phyloP scores from a whole-genome alignment of 2,329 filamentous ascomycete species.

The Fusarium incarnatum region DNA sequence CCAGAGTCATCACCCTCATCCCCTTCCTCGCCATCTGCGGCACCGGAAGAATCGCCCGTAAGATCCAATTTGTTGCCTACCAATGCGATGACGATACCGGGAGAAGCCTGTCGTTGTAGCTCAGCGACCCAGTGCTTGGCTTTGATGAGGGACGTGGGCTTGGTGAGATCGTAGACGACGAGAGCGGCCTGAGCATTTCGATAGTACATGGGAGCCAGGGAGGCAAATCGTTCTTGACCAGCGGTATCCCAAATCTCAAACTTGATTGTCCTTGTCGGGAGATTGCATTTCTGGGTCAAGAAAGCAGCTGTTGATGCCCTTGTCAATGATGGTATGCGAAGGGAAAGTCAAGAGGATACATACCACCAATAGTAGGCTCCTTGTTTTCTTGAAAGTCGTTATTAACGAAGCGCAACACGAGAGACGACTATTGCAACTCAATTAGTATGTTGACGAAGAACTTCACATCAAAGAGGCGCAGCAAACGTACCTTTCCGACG shows the following conservation, averaged over 20 bases:
- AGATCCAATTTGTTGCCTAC: constrained; percentile 98
- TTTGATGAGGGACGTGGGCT: constrained; percentile 93
- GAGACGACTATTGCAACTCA: constrained; percentile 77
- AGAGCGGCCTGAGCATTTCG: constrained; percentile 97
- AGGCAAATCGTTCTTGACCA: constrained; percentile 96
- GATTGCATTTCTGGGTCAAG: constrained; percentile 97
- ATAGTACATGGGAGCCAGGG: constrained; percentile 98
- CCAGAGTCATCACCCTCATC: constrained; percentile 72
- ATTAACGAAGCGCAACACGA: constrained; percentile 98
- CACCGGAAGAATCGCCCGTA: constrained; percentile 67
- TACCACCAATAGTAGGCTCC: constrained; percentile 98
- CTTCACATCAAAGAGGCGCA: not conserved
- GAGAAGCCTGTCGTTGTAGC: constrained; percentile 93
- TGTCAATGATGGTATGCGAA: constrained; percentile 28
- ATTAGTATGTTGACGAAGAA: constrained; percentile 22
- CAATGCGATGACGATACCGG: constrained; percentile 95
- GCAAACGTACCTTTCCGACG: constrained; percentile 86
- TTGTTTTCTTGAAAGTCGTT: constrained; percentile 99
- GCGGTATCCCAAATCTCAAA: constrained; percentile 99
- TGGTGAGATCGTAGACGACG: constrained; percentile 98
- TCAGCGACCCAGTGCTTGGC: constrained; percentile 99
- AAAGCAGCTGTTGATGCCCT: constrained; percentile 78
- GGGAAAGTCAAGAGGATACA: constrained; percentile 46
- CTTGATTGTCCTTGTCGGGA: constrained; percentile 91
- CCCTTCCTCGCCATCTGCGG: constrained; percentile 59